phyloP scores from a whole-genome alignment of 441 rosid genomes.

The Dalechampia spathulata region DNA sequence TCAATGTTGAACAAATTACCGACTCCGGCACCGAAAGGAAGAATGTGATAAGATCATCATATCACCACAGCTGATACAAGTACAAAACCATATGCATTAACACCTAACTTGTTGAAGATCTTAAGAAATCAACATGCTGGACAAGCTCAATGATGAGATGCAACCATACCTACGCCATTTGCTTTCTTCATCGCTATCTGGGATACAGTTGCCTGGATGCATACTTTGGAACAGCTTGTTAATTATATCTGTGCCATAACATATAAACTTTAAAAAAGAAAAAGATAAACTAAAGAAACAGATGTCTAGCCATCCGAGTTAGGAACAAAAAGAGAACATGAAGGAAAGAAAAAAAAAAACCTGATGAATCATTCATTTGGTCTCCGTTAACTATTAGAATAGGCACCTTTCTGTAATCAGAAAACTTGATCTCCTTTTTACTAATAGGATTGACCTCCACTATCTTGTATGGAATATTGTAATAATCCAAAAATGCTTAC shows the following conservation, averaged over 20 bases:
- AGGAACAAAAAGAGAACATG: neutral
- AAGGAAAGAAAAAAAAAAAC: constrained; percentile 25
- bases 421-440: constrained; percentile 93
- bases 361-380: constrained; percentile 90
- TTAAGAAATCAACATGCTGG: constrained; percentile 1
- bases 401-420: constrained; percentile 93
- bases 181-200: constrained; percentile 60
- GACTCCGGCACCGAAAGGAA: neutral
- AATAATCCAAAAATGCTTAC: constrained; percentile 82
- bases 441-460: constrained; percentile 89
- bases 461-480: constrained; percentile 73
- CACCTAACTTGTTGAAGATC: neutral
- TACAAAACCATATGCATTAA: neutral
- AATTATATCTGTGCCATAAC: constrained; percentile 51
- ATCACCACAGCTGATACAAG: neutral
- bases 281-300: no score
- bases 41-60: neutral
- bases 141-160: neutral
- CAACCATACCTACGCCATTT: constrained; percentile 72
- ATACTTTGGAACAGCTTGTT: constrained; percentile 53
- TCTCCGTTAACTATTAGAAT: constrained; percentile 71
- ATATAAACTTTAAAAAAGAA: neutral
- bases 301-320: neutral
- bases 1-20: neutral
- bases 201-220: constrained; percentile 37